Evolutionary conservation across 2,329 filamentous ascomycete genomes (phyloP).

Genomic region (Aspergillus latus): DNA sequence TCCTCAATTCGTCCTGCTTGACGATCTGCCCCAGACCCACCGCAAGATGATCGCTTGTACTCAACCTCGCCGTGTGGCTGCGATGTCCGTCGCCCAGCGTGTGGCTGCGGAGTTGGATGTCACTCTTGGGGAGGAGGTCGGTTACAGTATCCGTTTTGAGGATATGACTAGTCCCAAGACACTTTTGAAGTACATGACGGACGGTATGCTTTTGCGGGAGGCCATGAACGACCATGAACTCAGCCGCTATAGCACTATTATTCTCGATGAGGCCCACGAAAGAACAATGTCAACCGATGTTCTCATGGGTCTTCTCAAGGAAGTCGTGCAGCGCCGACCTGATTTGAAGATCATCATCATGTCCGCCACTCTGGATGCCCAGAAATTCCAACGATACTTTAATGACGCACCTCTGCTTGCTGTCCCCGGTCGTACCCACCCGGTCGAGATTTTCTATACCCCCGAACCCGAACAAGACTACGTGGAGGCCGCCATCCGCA

Average conservation of each 20-base stretch:
- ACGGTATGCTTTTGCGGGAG: slow-evolving; percentile 95
- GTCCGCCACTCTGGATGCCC: slow-evolving; percentile 94
- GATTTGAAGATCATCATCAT: slow-evolving; percentile 99
- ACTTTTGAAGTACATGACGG: slow-evolving; percentile 98
- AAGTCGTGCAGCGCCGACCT: slow-evolving; percentile 74
- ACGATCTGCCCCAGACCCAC: slow-evolving; percentile 84
- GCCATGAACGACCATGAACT: slow-evolving; percentile 95
- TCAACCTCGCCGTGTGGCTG: slow-evolving; percentile 93
- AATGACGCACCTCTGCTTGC: slow-evolving; percentile 89
- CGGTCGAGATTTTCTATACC: slow-evolving; percentile 98
- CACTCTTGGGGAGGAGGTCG: slow-evolving; percentile 86
- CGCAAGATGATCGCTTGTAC: slow-evolving; percentile 95
- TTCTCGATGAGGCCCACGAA: slow-evolving; percentile 98
- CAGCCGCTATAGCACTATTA: slow-evolving; percentile 92
- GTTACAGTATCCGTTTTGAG: slow-evolving; percentile 98
- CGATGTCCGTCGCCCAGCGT: slow-evolving; percentile 98
- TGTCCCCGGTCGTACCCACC: slow-evolving; percentile 91
- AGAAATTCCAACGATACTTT: slow-evolving; percentile 98
- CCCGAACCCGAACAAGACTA: slow-evolving; percentile 95
- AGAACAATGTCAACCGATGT: slow-evolving; percentile 96
- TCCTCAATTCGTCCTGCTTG: slow-evolving; percentile 95
- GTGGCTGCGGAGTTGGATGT: slow-evolving; percentile 97
- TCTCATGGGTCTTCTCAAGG: slow-evolving; percentile 92
- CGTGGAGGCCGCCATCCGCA: slow-evolving; percentile 90
- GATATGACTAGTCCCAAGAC: slow-evolving; percentile 88